phyloP scores from a whole-genome alignment of 768 basidiomycete species.

The Boletus bicolor region DNA sequence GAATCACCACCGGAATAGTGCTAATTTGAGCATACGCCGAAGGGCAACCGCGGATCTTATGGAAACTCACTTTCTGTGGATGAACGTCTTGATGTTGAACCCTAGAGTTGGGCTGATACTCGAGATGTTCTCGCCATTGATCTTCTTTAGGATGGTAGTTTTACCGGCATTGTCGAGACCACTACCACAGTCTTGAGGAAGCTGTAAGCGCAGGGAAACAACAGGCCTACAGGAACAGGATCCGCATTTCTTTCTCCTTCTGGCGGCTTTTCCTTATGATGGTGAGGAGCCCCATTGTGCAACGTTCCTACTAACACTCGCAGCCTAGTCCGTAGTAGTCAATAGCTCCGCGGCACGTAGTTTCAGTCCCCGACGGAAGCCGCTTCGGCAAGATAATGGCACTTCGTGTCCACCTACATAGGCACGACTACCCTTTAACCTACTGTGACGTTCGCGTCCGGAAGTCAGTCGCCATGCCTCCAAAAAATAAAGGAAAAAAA shows the following conservation, averaged over 20 bases:
- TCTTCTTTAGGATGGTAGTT: slow-evolving; percentile 94
- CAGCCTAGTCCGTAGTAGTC: too few species aligned
- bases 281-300: slow-evolving; percentile 85
- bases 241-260: slow-evolving; percentile 95
- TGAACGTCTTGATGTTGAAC: slow-evolving; percentile 98
- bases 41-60: slow-evolving; percentile 18
- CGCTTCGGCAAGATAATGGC: slow-evolving; percentile 17
- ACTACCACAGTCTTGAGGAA: slow-evolving; percentile 42
- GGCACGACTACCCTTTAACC: background rate
- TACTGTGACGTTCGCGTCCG: background rate
- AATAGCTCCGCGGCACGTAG: slow-evolving; percentile 5
- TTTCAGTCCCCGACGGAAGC: slow-evolving; percentile 14
- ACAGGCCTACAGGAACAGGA: slow-evolving; percentile 78
- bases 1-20: slow-evolving; percentile 25
- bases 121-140: slow-evolving; percentile 88
- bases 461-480: slow-evolving; percentile 33
- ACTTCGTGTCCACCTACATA: background rate
- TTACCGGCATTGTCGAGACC: slow-evolving; percentile 99
- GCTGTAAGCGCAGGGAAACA: slow-evolving; percentile 3
- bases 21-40: slow-evolving; percentile 16
- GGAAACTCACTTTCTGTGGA: slow-evolving; percentile 73
- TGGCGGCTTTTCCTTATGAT: slow-evolving; percentile 94
- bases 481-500: slow-evolving; percentile 84
- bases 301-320: background rate
- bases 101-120: slow-evolving; percentile 91